Conservation (phyloP, 2,329 filamentous ascomycete genomes). For the Lachnellula willkommii region DNA sequence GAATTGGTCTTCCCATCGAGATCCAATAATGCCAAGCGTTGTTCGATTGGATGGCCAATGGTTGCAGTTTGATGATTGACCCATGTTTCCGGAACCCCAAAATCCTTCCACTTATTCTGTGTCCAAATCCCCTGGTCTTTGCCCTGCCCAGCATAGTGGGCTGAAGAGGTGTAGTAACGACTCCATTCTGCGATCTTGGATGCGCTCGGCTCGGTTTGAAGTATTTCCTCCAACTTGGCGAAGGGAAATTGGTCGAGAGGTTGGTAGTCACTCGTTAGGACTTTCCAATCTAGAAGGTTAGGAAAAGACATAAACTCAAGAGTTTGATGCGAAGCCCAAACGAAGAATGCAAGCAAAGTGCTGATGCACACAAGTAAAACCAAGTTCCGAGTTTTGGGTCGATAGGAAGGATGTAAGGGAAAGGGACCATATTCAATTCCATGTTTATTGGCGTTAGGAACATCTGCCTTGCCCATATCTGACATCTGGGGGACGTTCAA, state of each 20-base stretch:
- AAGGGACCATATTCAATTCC: too few relatives aligned
- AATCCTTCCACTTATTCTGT: not conserved
- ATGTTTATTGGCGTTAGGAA: too few relatives aligned
- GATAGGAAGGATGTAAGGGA: too few relatives aligned
- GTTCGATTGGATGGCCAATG: not conserved
- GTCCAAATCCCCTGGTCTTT: not conserved
- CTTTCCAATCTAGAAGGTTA: too few relatives aligned
- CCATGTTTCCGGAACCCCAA: not conserved
- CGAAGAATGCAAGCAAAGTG: too few relatives aligned
- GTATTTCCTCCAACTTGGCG: not conserved
- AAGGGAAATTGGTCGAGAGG: conserved; percentile 36
- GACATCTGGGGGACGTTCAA: too few relatives aligned
- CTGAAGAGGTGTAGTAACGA: not conserved
- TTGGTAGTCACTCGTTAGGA: too few relatives aligned
- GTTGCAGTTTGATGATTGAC: not conserved
- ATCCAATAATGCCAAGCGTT: not conserved
- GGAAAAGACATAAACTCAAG: too few relatives aligned
- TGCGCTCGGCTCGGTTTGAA: not conserved
- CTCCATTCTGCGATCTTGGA: not conserved
- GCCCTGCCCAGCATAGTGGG: not conserved
- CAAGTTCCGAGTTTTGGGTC: too few relatives aligned
- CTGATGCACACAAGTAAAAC: too few relatives aligned
- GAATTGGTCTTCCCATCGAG: not conserved
- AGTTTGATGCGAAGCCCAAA: too few relatives aligned
- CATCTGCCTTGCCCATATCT: too few relatives aligned